A percentile compares a stretch with the other conserved stretches of the same genome.
These are phyloP conservation scores for Talaromyces sp. DNA, from an alignment of 2,329 filamentous ascomycete genomes.

Conservation along the genomic window DNA sequence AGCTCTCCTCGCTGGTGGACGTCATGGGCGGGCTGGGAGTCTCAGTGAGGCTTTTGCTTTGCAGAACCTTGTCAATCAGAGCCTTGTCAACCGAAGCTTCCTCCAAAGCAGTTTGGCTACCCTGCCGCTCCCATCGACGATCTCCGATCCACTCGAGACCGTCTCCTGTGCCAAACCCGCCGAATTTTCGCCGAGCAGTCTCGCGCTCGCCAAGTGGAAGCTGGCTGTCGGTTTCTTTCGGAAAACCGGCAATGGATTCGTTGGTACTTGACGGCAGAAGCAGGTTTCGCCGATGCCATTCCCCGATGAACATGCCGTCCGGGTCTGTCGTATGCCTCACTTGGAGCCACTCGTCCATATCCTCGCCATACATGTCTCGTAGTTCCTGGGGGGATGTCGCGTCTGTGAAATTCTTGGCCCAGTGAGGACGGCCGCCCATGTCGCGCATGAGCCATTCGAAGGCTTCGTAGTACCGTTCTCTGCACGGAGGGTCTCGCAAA, in stretches of 20 bases:
- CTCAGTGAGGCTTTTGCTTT: not conserved
- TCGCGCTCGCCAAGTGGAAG: slow-evolving; percentile 41
- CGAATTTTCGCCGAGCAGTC: slow-evolving; percentile 22
- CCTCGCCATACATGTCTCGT: slow-evolving; percentile 61
- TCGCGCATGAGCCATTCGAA: slow-evolving; percentile 91
- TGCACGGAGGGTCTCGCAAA: slow-evolving; percentile 68
- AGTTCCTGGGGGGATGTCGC: slow-evolving; percentile 55
- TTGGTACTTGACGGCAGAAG: slow-evolving; percentile 27
- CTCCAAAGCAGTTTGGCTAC: not conserved
- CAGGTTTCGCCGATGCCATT: slow-evolving; percentile 77
- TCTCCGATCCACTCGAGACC: slow-evolving; percentile 39
- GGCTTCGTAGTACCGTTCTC: slow-evolving; percentile 73
- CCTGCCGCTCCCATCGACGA: slow-evolving; percentile 21
- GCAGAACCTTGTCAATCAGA: slow-evolving; percentile 7
- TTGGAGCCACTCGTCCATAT: slow-evolving; percentile 61
- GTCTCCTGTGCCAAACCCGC: slow-evolving; percentile 28
- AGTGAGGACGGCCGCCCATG: slow-evolving; percentile 75
- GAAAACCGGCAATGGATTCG: slow-evolving; percentile 13
- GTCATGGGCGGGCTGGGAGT: slow-evolving; percentile 33
- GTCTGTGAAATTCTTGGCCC: slow-evolving; percentile 83
- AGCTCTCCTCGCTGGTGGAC: slow-evolving; percentile 43
- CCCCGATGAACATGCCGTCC: slow-evolving; percentile 80
- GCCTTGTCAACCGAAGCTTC: not conserved
- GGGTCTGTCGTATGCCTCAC: slow-evolving; percentile 69
- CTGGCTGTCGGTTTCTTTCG: slow-evolving; percentile 6